Evolutionary conservation across 2,329 filamentous ascomycete genomes (phyloP).

Genomic region (Clonostachys rhizophaga): DNA sequence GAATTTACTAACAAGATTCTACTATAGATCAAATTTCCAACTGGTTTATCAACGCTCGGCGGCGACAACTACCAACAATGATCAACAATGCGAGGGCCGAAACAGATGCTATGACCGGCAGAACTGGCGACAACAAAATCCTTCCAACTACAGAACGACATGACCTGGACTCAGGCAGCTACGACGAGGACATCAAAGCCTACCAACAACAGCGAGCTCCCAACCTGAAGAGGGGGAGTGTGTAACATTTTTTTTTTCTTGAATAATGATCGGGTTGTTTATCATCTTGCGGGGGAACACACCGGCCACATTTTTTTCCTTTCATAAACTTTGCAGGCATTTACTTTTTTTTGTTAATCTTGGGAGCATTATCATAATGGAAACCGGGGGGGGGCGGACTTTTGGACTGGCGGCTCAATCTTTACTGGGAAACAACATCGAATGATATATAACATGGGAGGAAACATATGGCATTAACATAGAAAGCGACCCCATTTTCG

Average conservation of each 20-base stretch:
- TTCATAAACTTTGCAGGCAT: not conserved
- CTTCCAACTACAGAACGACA: slow-evolving; percentile 1
- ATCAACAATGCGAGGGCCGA: slow-evolving; percentile 51
- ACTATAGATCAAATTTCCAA: slow-evolving; percentile 64
- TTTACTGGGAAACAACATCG: too few species aligned
- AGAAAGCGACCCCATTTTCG: too few species aligned
- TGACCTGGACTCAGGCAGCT: not conserved
- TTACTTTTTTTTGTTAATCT: not conserved
- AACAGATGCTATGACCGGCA: slow-evolving; percentile 37
- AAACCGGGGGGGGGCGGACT: too few species aligned
- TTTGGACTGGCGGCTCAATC: too few species aligned
- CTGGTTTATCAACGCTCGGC: slow-evolving; percentile 76
- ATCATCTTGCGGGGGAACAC: not conserved
- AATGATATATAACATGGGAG: too few species aligned
- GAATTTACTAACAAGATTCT: slow-evolving; percentile 1
- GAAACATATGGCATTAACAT: too few species aligned
- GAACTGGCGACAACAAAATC: slow-evolving; percentile 6
- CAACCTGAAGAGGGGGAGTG: not conserved
- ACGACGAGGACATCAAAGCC: slow-evolving; percentile 3
- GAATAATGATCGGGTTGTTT: too few species aligned
- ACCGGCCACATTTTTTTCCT: not conserved
- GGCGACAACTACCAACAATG: slow-evolving; percentile 59
- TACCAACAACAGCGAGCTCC: not conserved
- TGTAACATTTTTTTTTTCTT: not conserved
- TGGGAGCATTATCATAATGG: too few species aligned